Base-by-base conservation (phyloP, 169 alveolate genomes). In the Plasmodium reichenowi region DNA sequence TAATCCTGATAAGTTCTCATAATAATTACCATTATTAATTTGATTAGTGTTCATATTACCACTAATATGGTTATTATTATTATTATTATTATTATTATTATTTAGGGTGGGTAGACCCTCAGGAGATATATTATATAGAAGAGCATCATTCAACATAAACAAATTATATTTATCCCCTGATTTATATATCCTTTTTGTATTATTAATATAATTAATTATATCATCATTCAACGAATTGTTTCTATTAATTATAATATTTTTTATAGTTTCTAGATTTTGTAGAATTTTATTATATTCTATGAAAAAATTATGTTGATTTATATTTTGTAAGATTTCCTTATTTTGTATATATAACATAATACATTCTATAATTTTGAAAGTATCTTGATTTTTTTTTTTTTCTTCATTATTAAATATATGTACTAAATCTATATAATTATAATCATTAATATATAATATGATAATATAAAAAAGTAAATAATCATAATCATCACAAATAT, bases 401-500 rank as follows among this genome's bases (percentile, higher is more conserved):
- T 80, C 83, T 17, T 80, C 90, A 8, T 43, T 80, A 59, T 67
- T 58, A 1, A 80, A 24, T 0, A 80, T 26, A 5, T 48, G 22
- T 2, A 67, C 20, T 13, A 80, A n/a, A 66, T 72, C 17, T 3
- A 12, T n/a, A 2, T 24, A 43, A 32, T 48, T 47, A 0, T 59
- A 45, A 67, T 80, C 80, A 38, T 60, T 80, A 17, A 80, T 26
- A 22, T 80, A 80, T 17, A 80, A 24, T 2, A 71, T 67, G 7
- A 80, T 64, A 0, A 80, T 10, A 67, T 80, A 80, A n/a, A 52
- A 80, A 22, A 80, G 1, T 8, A 80, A 45, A 29, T 67, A 80
- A 80, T 80, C 90, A 20, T 80, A 80, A 32, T 80, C 90, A 47
- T 80, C 90, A 10, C 83, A 67, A 7, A 80, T 67, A 15, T 72